Evolutionary conservation across 1,284 basidiomycete species (phyloP).

Genomic region (Melanopsichium pennsylvanicum): DNA sequence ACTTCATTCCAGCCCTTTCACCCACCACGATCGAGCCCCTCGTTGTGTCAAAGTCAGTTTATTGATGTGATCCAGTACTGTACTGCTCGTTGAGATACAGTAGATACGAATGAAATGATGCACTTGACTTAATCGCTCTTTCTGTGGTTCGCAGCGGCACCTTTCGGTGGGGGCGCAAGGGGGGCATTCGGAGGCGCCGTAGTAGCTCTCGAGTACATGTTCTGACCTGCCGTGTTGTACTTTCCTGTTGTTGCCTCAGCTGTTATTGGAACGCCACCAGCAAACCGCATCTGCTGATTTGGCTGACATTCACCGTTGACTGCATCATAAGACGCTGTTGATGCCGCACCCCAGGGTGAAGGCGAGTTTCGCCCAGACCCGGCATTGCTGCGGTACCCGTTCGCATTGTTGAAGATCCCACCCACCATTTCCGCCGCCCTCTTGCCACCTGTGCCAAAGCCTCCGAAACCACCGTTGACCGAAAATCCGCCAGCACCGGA

Average conservation of each 20-base stretch:
- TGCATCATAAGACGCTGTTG: conserved; percentile 16
- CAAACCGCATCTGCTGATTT: conserved; percentile 4
- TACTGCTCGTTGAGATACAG: too few species aligned
- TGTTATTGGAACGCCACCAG: background rate
- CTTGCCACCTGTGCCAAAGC: conserved; percentile 32
- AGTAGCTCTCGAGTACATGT: conserved; percentile 26
- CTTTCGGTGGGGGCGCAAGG: conserved; percentile 30
- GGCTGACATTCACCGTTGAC: background rate
- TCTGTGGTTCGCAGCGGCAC: conserved; percentile 25
- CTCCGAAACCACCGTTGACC: conserved; percentile 35
- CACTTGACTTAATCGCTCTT: conserved; percentile 13
- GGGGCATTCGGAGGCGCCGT: conserved; percentile 9
- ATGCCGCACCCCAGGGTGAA: conserved; percentile 10
- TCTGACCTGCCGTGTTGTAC: conserved; percentile 21
- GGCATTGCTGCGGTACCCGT: conserved; percentile 16
- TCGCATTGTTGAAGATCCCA: conserved; percentile 39
- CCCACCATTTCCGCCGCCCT: conserved; percentile 49
- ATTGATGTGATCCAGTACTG: too few species aligned
- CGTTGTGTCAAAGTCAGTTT: too few species aligned
- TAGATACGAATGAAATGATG: too few species aligned
- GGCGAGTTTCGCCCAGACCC: conserved; percentile 29
- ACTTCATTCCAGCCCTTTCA: too few species aligned
- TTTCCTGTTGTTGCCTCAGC: conserved; percentile 21
- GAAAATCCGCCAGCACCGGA: conserved; percentile 16
- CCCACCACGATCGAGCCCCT: too few species aligned